Percentiles rank a stretch among this genome's conserved stretches.
phyloP scores from a whole-genome alignment of 176 grass and related monocot species.

The Oropetium thomaeum region DNA sequence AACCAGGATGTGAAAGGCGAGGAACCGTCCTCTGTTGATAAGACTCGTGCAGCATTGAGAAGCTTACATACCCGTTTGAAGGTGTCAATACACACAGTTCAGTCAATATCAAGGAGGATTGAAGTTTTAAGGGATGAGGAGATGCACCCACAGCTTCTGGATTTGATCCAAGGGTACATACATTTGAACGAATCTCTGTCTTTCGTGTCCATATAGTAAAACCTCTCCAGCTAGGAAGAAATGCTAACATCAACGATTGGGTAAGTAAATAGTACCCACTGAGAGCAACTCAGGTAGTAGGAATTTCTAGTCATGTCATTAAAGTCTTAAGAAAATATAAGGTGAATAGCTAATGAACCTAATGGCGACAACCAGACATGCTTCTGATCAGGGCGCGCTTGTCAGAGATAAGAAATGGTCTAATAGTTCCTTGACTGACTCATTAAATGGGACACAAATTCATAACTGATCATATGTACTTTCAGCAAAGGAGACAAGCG shows the following conservation, averaged over 20 bases:
- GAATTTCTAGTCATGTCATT: background rate
- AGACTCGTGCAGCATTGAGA: conserved; percentile 59
- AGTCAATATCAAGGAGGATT: conserved; percentile 87
- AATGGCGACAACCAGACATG: background rate
- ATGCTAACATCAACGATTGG: conserved; percentile 1
- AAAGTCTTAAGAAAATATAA: conserved; percentile 1
- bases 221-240: background rate
- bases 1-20: conserved; percentile 71
- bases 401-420: background rate
- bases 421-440: background rate
- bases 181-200: background rate
- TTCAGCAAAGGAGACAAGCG: conserved; percentile 11
- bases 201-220: background rate
- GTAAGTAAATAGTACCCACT: background rate
- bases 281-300: background rate
- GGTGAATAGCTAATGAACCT: background rate
- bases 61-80: conserved; percentile 74
- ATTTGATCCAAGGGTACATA: conserved; percentile 78
- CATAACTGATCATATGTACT: background rate
- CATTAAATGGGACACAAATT: background rate
- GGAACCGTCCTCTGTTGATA: conserved; percentile 65
- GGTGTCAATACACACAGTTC: conserved; percentile 86
- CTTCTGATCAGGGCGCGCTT: background rate
- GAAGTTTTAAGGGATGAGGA: conserved; percentile 82
- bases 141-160: conserved; percentile 74